Conservation (phyloP, 345 rosid genomes). For the Eucalyptus globulus region DNA sequence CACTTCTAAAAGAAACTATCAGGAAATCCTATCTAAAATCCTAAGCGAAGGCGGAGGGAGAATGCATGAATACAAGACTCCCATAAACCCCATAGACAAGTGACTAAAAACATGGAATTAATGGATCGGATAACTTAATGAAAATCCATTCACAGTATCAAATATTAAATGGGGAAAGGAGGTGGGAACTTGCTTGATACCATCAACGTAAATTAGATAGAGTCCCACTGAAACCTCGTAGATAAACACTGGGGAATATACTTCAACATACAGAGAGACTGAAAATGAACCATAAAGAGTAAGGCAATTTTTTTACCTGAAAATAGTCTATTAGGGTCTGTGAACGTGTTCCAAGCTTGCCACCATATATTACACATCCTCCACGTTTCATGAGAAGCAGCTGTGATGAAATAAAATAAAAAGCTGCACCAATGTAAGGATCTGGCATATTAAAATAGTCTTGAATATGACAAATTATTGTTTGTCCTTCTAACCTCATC, state of each 20-base stretch:
- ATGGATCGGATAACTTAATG: neutral
- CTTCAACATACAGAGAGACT: neutral
- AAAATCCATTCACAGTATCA: neutral
- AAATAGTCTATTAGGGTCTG: slow-evolving; percentile 62
- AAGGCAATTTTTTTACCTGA: slow-evolving; percentile 39
- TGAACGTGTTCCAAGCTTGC: slow-evolving; percentile 67
- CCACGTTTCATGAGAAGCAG: slow-evolving; percentile 97
- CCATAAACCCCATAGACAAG: neutral
- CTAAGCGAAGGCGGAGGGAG: neutral
- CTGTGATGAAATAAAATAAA: slow-evolving; percentile 13
- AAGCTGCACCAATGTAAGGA: neutral
- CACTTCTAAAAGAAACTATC: neutral
- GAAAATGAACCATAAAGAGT: neutral
- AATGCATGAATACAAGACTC: neutral
- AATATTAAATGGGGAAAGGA: neutral
- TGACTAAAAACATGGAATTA: neutral
- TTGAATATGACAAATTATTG: neutral
- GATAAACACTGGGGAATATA: neutral
- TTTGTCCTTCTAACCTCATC: slow-evolving; percentile 55
- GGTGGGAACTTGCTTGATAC: neutral
- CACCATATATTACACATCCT: slow-evolving; percentile 80
- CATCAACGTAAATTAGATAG: neutral
- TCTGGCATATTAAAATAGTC: neutral
- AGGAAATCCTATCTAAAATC: neutral
- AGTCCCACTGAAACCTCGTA: neutral